phyloP scores from a whole-genome alignment of 306 rosid genomes.

The Fragaria ananassa region DNA sequence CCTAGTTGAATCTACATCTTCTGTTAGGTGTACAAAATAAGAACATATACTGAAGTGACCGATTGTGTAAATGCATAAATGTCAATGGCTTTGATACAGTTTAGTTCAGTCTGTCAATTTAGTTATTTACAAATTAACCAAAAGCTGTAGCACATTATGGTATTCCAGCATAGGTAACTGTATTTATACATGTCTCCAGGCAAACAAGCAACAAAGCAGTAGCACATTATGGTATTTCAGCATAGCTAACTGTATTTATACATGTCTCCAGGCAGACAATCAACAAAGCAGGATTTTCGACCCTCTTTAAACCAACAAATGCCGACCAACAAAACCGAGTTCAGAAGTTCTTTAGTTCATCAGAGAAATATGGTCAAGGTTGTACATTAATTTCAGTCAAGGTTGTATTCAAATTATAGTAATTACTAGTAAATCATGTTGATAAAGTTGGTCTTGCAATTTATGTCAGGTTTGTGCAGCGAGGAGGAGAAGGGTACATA shows the following conservation, averaged over 20 bases:
- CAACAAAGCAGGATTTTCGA: slow-evolving; percentile 16
- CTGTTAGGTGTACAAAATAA: not conserved
- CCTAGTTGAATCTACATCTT: not conserved
- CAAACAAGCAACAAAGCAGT: slow-evolving; percentile 18
- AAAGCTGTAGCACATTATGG: not conserved
- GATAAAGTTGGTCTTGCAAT: not conserved
- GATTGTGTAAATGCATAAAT: not conserved
- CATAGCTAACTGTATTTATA: not conserved
- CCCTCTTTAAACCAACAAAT: slow-evolving; percentile 15
- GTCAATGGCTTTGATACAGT: not conserved
- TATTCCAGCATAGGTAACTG: slow-evolving; percentile 1
- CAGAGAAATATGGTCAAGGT: slow-evolving; percentile 44
- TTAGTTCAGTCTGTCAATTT: not conserved
- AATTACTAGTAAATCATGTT: not conserved
- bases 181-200: slow-evolving; percentile 23
- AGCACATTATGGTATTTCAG: not conserved
- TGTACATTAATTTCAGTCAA: not conserved
- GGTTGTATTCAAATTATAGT: not conserved
- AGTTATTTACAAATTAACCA: not conserved
- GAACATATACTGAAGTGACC: not conserved
- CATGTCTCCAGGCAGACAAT: slow-evolving; percentile 31
- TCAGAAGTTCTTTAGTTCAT: slow-evolving; percentile 28
- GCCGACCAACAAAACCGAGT: slow-evolving; percentile 14
- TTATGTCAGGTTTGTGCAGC: slow-evolving; percentile 42
- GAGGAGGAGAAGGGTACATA: slow-evolving; percentile 68